Conservation (phyloP, 441 rosid species). For the Rhodomyrtus psidioides region DNA sequence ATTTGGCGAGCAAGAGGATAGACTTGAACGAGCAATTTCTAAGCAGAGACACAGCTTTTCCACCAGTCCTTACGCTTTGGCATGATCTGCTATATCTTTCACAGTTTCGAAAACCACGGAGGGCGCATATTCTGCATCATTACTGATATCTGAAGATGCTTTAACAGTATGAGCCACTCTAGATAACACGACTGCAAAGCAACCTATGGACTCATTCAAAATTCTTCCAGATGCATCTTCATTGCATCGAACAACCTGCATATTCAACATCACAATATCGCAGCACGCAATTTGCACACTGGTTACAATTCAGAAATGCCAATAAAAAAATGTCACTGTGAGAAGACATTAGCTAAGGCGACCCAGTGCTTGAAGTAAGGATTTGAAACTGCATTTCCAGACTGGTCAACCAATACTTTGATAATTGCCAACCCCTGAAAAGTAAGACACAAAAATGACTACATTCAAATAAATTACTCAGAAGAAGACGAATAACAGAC, state of each 20-base stretch:
- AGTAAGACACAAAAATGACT: not conserved
- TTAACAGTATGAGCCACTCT: no score
- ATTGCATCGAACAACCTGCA: slow-evolving; percentile 55
- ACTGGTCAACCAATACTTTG: slow-evolving; percentile 45
- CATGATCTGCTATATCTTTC: no score
- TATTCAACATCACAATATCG: slow-evolving; percentile 10
- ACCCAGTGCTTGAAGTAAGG: slow-evolving; percentile 86
- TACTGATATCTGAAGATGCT: no score
- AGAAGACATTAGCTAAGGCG: slow-evolving; percentile 62
- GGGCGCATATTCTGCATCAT: no score
- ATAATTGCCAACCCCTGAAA: slow-evolving; percentile 70
- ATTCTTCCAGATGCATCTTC: slow-evolving; percentile 67
- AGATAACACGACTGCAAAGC: slow-evolving; percentile 54
- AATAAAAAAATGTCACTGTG: slow-evolving; percentile 50
- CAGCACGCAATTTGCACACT: not conserved
- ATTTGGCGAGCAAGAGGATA: no score
- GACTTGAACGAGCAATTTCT: no score
- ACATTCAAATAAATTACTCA: no score
- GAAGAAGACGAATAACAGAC: no score
- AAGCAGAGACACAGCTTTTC: no score
- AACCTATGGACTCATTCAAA: slow-evolving; percentile 62
- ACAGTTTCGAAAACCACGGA: no score
- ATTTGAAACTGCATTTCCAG: slow-evolving; percentile 31
- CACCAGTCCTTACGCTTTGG: no score
- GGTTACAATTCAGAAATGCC: not conserved